Evolutionary conservation across 306 rosid genomes (phyloP), one percentile per base, ranked within the genome.

Genomic region (Cercis canadensis): DNA sequence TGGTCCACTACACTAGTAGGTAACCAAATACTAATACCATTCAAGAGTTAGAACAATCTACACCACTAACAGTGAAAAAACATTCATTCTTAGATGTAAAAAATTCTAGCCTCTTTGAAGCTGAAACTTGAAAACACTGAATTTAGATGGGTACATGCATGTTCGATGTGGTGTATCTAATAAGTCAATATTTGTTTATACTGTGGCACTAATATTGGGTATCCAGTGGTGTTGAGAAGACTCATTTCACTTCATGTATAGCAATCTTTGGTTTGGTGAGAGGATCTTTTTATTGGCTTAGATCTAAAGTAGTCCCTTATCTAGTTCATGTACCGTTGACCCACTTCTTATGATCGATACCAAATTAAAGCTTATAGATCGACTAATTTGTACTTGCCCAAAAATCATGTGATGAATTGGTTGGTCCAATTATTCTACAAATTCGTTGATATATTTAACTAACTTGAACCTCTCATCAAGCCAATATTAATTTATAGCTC

Each of bases 261-360:
- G 1, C 47, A 56, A 74, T 73, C 76, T 62, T 46, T 36, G 40
- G 32, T 70, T 65, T 46, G 81, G 80, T 78, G 75, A 51, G 63
- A 52, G 49, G 72, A 41, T 65, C 54, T 65, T 36, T 55, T 75
- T 71, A 40, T 51, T 67, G 65, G 65, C 56, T 67, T 67, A 64
- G 36, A 75, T 82, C 44, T 70, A 47, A 47, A 78, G 72, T 18
- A 47, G 72, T 70, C 40, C 79, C 43, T 71, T 45, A 62, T 71
- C 65, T 45, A 15, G 62, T 76, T 77, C 76, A 74, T 71, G 75
- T 39, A 58, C 40, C 73, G 78, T 74, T 82, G 87, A 80, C 83
- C 76, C 69, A 57, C 75, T 72, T 65, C 53, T 65, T 70, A 13
- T 40, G 62, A 58, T 74, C n/a, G n/a, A 7, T 24, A 24, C 29